Base-by-base conservation (phyloP, 2,329 filamentous ascomycete species). In the Colletotrichum simmondsii region DNA sequence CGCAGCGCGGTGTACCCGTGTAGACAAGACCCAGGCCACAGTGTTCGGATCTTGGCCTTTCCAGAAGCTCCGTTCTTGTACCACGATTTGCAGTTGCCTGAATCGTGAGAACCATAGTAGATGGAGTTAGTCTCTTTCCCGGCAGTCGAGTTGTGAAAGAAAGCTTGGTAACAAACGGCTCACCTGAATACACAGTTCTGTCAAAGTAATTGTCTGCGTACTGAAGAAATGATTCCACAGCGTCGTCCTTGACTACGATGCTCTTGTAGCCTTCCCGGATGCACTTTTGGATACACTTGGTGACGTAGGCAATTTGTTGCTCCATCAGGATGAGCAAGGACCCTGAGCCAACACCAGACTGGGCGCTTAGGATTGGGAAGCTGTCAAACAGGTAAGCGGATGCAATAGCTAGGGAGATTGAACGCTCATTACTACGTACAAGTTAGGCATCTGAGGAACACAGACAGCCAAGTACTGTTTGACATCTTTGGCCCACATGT, bases 151-250 rank as follows among this genome's bases (percentile, higher is more conserved):
- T 35, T 12, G 11, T 35, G 32, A 4, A 35, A 35, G 1, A 35
- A 35, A 35, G 32, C 32, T 35, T 12, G 32, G 32, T 35, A 35
- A 12, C 32, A 35, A 35, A 5, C 32, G 32, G 32, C 32, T 35
- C 32, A 35, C 32, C 32, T 35, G 32, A 35, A 35, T 35, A 56
- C 1, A 64, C 52, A 14, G 67, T 69, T 12, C 58, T 57, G 24
- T 69, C 52, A 30, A 69, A 69, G 16, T 57, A 58, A 12, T 60
- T 54, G 19, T 65, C 62, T 4, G 61, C 22, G 32, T 70, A 54
- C 14, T 12, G 35, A 24, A 53, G 30, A 12, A 59, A 70, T 2
- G 52, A 65, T 11, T 30, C 24, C 4, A 42, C 52, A 12, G 32
- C 52, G 1, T 19, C 28, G 0, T 56, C 11, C 28, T 65, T 65